Evolutionary conservation across 331 rosid genomes (phyloP).

Genomic region (Phaseolus coccineus): DNA sequence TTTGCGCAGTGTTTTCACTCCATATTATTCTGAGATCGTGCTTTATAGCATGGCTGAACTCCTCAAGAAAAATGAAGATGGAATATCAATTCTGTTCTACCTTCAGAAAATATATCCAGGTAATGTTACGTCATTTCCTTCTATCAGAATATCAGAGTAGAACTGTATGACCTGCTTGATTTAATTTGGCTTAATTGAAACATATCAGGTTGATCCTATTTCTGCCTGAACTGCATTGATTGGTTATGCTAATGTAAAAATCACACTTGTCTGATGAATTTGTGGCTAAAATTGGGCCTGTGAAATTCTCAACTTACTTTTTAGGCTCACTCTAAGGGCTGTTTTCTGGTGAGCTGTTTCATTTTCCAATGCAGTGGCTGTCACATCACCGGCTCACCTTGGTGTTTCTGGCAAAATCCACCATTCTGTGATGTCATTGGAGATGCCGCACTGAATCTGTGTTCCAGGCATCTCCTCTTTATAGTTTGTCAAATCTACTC

Average conservation of each 20-base stretch:
- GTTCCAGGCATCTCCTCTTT: background rate
- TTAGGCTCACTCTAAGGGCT: background rate
- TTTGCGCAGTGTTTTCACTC: slow-evolving; percentile 91
- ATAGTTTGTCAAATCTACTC: background rate
- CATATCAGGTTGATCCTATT: slow-evolving; percentile 2
- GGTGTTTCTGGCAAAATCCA: background rate
- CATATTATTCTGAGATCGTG: slow-evolving; percentile 93
- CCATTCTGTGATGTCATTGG: background rate
- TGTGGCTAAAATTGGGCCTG: background rate
- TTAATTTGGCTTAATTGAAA: slow-evolving; percentile 6
- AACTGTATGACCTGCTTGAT: slow-evolving; percentile 15
- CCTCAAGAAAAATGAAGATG: slow-evolving; percentile 91
- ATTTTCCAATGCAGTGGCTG: background rate
- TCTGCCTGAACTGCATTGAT: background rate
- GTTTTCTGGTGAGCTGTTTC: background rate
- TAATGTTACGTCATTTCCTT: slow-evolving; percentile 42
- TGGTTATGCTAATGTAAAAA: background rate
- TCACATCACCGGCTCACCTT: background rate
- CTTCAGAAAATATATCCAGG: slow-evolving; percentile 97
- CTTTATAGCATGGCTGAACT: slow-evolving; percentile 90
- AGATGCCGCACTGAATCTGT: background rate
- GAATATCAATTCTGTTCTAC: slow-evolving; percentile 87
- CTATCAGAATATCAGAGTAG: slow-evolving; percentile 21
- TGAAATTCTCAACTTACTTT: background rate
- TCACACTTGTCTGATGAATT: background rate